Conservation (phyloP, 306 rosid species). For the Rosa multiflora region DNA sequence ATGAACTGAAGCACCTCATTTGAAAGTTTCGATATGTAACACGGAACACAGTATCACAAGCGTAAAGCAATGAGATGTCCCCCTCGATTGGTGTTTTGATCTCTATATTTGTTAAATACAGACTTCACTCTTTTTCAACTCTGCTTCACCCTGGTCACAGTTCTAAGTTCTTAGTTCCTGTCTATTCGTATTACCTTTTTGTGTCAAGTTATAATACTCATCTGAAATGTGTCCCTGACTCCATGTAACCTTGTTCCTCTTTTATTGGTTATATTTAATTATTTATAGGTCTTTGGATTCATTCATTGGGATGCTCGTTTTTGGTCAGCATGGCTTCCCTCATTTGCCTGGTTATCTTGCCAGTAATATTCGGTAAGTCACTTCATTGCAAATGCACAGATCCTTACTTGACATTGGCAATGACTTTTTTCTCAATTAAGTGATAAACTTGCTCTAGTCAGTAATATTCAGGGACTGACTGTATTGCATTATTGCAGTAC, state of each 20-base stretch:
- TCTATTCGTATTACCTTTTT: neutral
- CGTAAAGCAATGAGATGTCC: neutral
- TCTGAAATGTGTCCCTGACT: neutral
- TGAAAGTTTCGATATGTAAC: neutral
- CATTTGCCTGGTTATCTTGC: constrained; percentile 75
- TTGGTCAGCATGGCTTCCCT: constrained; percentile 98
- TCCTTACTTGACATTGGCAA: constrained; percentile 11
- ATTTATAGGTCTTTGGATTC: constrained; percentile 72
- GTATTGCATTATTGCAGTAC: constrained; percentile 61
- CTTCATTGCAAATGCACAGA: constrained; percentile 15
- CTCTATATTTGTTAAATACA: neutral
- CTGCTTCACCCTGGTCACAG: neutral
- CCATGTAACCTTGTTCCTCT: neutral
- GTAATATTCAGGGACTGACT: constrained; percentile 19
- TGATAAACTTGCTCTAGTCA: constrained; percentile 7
- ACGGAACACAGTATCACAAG: neutral
- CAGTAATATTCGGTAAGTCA: constrained; percentile 77
- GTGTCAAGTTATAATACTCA: neutral
- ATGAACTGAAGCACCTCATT: neutral
- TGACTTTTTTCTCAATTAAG: constrained; percentile 11
- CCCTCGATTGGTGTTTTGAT: too few relatives aligned
- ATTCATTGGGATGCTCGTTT: constrained; percentile 90
- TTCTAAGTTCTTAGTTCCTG: neutral
- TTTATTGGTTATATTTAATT: constrained; percentile 1
- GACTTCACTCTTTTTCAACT: neutral